These are phyloP conservation scores for Lagenidium sp. DNA, from an alignment of 352 stramenopile species.

Conservation along the genomic window DNA sequence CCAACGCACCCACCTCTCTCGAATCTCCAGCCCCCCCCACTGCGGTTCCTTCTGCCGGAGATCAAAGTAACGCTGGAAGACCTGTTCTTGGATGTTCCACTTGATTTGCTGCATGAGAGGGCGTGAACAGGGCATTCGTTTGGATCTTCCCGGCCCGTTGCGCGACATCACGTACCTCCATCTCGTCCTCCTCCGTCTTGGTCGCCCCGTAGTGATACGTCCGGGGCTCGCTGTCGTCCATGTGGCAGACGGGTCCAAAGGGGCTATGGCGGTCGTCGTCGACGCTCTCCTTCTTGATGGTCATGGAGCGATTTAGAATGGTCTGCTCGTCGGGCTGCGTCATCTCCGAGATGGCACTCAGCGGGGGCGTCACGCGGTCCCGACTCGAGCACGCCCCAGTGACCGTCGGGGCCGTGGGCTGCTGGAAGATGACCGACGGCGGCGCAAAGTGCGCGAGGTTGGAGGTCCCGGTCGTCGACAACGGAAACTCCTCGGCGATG, in stretches of 20 bases:
- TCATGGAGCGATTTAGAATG: conserved; percentile 32
- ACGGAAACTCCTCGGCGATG: conserved; percentile 43
- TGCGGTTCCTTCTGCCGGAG: conserved; percentile 41
- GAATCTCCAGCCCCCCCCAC: conserved; percentile 44
- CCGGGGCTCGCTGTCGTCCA: conserved; percentile 22
- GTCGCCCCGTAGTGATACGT: conserved; percentile 53
- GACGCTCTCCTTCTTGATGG: conserved; percentile 27
- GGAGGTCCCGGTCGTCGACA: conserved; percentile 27
- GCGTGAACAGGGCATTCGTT: no score
- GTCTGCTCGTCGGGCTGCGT: conserved; percentile 48
- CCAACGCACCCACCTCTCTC: conserved; percentile 26
- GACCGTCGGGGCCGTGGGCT: conserved; percentile 11
- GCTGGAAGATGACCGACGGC: conserved; percentile 10
- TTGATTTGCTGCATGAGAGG: conserved; percentile 33
- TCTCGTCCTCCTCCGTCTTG: conserved; percentile 60
- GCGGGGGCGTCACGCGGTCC: conserved; percentile 15
- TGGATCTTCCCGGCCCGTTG: no score
- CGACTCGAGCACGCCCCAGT: conserved; percentile 1
- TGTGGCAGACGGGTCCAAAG: conserved; percentile 17
- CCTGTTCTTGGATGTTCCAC: conserved; percentile 56
- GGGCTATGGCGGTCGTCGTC: conserved; percentile 29
- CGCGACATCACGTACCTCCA: conserved; percentile 54
- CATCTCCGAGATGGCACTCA: conserved; percentile 31
- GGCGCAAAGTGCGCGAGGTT: conserved; percentile 13
- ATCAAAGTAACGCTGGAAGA: conserved; percentile 51